Evolutionary conservation across 352 stramenopile genomes (phyloP).

Genomic region (Phytophthora pini): DNA sequence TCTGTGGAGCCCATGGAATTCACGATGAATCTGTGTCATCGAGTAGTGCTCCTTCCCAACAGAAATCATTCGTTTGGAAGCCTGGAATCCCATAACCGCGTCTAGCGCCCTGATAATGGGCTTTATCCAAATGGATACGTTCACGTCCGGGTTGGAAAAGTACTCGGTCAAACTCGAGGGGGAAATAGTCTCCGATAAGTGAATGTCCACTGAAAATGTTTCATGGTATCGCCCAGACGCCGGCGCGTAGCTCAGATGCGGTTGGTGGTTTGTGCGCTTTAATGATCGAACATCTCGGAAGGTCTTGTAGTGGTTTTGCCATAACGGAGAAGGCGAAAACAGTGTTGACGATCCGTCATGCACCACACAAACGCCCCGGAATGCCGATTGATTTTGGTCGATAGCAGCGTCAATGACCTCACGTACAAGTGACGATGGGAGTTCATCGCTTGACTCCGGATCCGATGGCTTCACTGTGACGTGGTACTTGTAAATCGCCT

Average conservation of each 20-base stretch:
- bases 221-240: conserved; percentile 47
- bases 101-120: conserved; percentile 61
- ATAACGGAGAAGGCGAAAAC: conserved; percentile 41
- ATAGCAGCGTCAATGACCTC: background rate
- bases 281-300: background rate
- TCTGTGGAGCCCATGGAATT: conserved; percentile 29
- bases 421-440: background rate
- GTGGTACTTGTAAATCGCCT: conserved; percentile 65
- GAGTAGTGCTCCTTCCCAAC: conserved; percentile 69
- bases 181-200: too few species aligned
- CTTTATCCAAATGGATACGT: conserved; percentile 29
- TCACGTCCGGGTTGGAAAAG: conserved; percentile 45
- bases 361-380: conserved; percentile 49
- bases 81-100: conserved; percentile 49
- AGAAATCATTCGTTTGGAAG: conserved; percentile 46
- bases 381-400: conserved; percentile 39
- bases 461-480: conserved; percentile 41
- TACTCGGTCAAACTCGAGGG: conserved; percentile 37
- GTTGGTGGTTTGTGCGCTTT: background rate
- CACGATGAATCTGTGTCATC: conserved; percentile 38
- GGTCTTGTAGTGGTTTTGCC: conserved; percentile 18
- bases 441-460: conserved; percentile 34
- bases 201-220: conserved; percentile 35
- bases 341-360: conserved; percentile 51
- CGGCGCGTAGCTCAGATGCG: background rate